These are phyloP conservation scores for Ceratocystis lukuohia DNA, from an alignment of 2,329 filamentous ascomycete genomes.

Conservation along the genomic window DNA sequence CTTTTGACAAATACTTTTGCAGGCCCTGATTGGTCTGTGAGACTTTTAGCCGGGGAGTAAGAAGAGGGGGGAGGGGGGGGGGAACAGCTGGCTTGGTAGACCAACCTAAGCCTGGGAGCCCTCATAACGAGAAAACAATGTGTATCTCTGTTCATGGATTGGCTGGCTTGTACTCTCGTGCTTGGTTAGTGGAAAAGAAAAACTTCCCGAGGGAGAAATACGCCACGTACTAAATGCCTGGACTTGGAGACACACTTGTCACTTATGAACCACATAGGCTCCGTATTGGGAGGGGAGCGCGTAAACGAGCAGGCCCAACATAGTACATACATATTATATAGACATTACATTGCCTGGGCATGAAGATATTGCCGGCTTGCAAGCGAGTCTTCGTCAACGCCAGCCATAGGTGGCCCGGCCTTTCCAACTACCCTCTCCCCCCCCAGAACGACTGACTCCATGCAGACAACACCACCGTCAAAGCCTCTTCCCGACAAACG, in stretches of 20 bases:
- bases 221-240: too few species aligned
- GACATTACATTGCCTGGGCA: not conserved
- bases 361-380: not conserved
- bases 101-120: not conserved
- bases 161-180: not conserved
- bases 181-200: not conserved
- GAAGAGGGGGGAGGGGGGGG: not conserved
- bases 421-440: not conserved
- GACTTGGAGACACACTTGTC: not conserved
- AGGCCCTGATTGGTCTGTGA: slow-evolving; percentile 5
- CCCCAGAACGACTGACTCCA: not conserved
- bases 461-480: not conserved
- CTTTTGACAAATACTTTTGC: slow-evolving; percentile 10
- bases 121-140: not conserved
- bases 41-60: not conserved
- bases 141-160: not conserved
- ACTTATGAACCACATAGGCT: not conserved
- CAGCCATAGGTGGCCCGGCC: not conserved
- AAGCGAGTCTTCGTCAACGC: not conserved
- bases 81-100: not conserved
- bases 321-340: not conserved
- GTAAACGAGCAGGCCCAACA: not conserved
- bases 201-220: not conserved
- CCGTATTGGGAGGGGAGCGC: not conserved
- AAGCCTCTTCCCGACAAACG: not conserved